Percentiles rank a stretch among this genome's conserved stretches.
Evolutionary conservation across 805 yeast species (phyloP).

Genomic region (Monosporozyma aerobia): DNA sequence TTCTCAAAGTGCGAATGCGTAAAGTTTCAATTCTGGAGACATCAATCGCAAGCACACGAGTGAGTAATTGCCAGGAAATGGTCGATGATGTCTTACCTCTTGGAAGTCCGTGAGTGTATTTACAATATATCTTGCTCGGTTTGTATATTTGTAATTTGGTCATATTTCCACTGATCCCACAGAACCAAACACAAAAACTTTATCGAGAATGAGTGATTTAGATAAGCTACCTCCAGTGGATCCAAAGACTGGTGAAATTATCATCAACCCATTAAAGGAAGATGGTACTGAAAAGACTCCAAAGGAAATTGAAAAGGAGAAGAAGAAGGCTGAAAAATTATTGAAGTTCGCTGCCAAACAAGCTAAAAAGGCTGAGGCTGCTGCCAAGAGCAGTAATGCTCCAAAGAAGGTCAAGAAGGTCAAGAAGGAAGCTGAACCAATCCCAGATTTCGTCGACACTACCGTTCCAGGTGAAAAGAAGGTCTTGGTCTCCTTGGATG

Average conservation of each 20-base stretch:
- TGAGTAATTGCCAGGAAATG: neutral
- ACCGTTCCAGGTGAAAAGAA: constrained; percentile 91
- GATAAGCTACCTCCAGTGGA: constrained; percentile 29
- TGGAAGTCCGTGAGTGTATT: neutral
- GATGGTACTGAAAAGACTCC: constrained; percentile 54
- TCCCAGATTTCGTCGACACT: constrained; percentile 77
- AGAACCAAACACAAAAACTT: neutral
- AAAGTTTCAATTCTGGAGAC: neutral
- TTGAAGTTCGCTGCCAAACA: constrained; percentile 80
- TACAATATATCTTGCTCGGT: neutral
- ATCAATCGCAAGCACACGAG: neutral
- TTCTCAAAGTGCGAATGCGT: neutral
- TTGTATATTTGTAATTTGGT: neutral
- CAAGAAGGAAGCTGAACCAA: constrained; percentile 58
- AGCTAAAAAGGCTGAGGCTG: constrained; percentile 39
- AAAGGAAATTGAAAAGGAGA: constrained; percentile 77
- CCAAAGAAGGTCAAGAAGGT: constrained; percentile 46
- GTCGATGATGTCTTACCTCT: neutral
- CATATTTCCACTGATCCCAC: neutral
- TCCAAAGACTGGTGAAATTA: constrained; percentile 30
- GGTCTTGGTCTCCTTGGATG: constrained; percentile 74
- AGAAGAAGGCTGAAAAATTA: constrained; percentile 78
- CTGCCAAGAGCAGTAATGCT: constrained; percentile 53
- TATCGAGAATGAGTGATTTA: constrained; percentile 24
- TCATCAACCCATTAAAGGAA: constrained; percentile 31